A percentile compares a stretch with the other conserved stretches of the same genome.
These are phyloP conservation scores for Harringtonia lauricola DNA, from an alignment of 2,329 filamentous ascomycete genomes.

Conservation along the genomic window DNA sequence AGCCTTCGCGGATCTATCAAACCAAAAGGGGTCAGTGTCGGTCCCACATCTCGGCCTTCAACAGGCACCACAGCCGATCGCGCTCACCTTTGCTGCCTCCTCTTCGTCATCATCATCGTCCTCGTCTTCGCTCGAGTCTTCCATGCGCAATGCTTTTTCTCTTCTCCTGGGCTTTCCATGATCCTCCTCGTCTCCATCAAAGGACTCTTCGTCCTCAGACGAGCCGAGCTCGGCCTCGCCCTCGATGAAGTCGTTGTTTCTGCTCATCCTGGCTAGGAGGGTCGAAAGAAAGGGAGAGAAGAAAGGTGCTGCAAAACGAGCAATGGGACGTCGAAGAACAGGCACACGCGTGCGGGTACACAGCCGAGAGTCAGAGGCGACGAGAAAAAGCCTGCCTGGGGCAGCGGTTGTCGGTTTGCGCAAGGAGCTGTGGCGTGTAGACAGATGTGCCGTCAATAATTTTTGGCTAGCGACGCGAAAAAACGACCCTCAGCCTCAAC, in stretches of 20 bases:
- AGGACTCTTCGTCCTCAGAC: conserved; percentile 76
- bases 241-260: conserved; percentile 65
- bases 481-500: background rate
- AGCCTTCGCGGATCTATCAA: conserved; percentile 74
- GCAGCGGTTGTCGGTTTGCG: background rate
- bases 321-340: background rate
- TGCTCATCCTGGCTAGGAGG: conserved; percentile 39
- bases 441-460: background rate
- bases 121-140: conserved; percentile 87
- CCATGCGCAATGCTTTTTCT: conserved; percentile 35
- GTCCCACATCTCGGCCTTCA: background rate
- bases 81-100: conserved; percentile 58
- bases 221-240: conserved; percentile 77
- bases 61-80: background rate
- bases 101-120: conserved; percentile 89
- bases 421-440: background rate
- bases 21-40: background rate
- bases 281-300: background rate
- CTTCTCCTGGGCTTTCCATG: conserved; percentile 50
- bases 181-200: conserved; percentile 68
- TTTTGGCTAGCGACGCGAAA: conserved; percentile 1
- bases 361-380: too few species aligned
- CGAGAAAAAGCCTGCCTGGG: too few species aligned
- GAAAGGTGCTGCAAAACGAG: background rate
- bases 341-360: background rate